Evolutionary conservation across 139 green algal genomes (phyloP).

Genomic region (Nannochloris sp.): DNA sequence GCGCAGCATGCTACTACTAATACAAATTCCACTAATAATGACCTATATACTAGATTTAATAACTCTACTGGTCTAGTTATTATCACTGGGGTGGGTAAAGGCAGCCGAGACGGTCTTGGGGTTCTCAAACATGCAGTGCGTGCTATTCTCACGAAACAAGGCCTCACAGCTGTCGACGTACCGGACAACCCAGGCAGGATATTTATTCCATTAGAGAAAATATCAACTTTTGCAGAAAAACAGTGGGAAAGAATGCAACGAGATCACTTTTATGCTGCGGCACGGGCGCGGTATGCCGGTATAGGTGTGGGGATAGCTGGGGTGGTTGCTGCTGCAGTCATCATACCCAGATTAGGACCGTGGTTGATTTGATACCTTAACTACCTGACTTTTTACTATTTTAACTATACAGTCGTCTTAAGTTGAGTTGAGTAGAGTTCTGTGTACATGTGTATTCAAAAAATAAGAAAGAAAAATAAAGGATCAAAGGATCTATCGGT

Average conservation of each 20-base stretch:
- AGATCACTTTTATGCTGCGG: background rate
- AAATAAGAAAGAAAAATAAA: background rate
- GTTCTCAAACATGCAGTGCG: background rate
- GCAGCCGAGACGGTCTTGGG: background rate
- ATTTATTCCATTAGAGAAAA: background rate
- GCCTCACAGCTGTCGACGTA: background rate
- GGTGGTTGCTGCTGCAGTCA: background rate
- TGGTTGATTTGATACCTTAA: background rate
- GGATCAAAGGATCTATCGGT: background rate
- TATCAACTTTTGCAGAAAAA: background rate
- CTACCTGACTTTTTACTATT: background rate
- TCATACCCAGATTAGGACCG: background rate
- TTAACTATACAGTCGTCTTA: background rate
- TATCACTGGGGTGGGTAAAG: background rate
- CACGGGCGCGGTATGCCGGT: background rate
- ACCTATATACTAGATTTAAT: background rate
- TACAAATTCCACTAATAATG: background rate
- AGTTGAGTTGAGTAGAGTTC: background rate
- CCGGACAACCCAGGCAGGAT: background rate
- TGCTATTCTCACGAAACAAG: background rate
- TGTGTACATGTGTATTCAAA: background rate
- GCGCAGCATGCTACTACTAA: background rate
- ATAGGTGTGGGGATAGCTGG: background rate
- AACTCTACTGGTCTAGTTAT: background rate
- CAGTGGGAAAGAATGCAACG: background rate